Percentiles rank a stretch among this genome's conserved stretches.
phyloP scores from a whole-genome alignment of 768 basidiomycete genomes.

The Mycena venus region DNA sequence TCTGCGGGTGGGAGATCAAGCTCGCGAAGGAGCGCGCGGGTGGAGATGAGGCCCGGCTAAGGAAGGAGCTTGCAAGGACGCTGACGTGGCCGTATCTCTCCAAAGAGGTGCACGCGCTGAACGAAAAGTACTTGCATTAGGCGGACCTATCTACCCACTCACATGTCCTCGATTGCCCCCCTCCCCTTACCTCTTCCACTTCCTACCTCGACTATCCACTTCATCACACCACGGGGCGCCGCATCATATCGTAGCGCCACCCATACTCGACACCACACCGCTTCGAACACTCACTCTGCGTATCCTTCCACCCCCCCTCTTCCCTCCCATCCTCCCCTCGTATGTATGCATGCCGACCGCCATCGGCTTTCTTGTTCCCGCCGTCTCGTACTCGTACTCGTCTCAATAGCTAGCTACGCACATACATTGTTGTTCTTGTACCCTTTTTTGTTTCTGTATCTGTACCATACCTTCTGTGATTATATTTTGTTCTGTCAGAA shows the following conservation, averaged over 20 bases:
- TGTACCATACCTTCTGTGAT: conserved; percentile 12
- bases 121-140: conserved; percentile 81
- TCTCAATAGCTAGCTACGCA: not conserved
- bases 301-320: not conserved
- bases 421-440: conserved; percentile 26
- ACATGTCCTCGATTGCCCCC: not conserved
- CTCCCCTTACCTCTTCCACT: not conserved
- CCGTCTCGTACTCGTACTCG: conserved; percentile 1
- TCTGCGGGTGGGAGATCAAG: conserved; percentile 94
- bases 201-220: not conserved
- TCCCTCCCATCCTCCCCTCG: too few species aligned
- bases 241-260: too few species aligned
- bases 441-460: conserved; percentile 5
- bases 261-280: too few species aligned
- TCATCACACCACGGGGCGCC: not conserved
- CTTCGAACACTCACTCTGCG: not conserved
- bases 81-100: conserved; percentile 89
- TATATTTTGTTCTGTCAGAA: not conserved
- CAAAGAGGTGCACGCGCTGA: conserved; percentile 86
- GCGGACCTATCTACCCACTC: not conserved
- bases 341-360: not conserved
- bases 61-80: conserved; percentile 73
- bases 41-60: conserved; percentile 62
- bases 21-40: conserved; percentile 83
- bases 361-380: not conserved